Conservation (phyloP, 352 stramenopile species). For the Pythium periplocum region DNA sequence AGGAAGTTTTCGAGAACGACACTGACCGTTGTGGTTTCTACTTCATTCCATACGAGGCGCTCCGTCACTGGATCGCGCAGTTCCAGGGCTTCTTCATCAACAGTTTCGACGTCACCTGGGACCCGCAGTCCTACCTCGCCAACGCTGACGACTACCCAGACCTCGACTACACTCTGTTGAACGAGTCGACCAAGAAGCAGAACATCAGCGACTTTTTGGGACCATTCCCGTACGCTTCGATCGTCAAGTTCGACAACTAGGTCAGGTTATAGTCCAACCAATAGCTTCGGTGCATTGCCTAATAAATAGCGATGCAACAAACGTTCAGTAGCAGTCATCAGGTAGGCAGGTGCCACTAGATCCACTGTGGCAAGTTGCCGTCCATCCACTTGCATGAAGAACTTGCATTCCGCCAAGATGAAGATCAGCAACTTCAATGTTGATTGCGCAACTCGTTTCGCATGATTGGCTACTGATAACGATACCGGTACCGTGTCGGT, state of each 20-base stretch:
- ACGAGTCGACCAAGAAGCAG: constrained; percentile 60
- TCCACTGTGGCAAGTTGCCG: no score
- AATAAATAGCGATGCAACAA: no score
- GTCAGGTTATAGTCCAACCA: not conserved
- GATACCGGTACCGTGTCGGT: no score
- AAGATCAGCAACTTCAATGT: no score
- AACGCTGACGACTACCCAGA: constrained; percentile 45
- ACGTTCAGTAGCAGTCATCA: no score
- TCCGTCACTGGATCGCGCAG: constrained; percentile 71
- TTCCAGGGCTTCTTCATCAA: constrained; percentile 83
- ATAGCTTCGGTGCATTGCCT: no score
- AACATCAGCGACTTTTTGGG: constrained; percentile 71
- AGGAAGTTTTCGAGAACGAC: constrained; percentile 67
- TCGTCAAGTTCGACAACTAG: constrained; percentile 42
- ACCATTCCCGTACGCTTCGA: constrained; percentile 62
- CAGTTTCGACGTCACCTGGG: constrained; percentile 74
- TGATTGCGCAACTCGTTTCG: no score
- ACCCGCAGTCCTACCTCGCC: constrained; percentile 55
- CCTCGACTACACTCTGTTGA: constrained; percentile 62
- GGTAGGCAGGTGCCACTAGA: no score
- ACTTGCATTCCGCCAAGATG: no score
- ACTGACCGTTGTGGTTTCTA: constrained; percentile 77
- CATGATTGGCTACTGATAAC: no score
- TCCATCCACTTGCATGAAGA: no score
- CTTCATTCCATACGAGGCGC: constrained; percentile 76